These are phyloP conservation scores for Botryotinia narcissicola DNA, from an alignment of 2,329 filamentous ascomycete genomes.

Conservation along the genomic window DNA sequence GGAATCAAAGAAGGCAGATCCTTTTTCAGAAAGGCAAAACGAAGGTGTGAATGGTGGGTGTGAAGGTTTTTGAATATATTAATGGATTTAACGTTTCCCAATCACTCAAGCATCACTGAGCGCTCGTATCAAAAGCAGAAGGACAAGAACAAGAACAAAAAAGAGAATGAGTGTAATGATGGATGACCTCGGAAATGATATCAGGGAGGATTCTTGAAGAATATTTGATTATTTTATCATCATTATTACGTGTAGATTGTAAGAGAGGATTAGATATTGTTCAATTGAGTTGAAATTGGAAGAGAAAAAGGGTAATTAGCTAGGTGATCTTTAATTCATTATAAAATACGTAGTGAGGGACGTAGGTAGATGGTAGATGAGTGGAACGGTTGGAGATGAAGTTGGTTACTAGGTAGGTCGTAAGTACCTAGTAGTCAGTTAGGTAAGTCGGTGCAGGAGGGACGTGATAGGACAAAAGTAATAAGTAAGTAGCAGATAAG, in stretches of 20 bases:
- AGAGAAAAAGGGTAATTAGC: neutral
- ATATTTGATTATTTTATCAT: neutral
- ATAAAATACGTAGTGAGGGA: neutral
- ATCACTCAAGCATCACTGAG: neutral
- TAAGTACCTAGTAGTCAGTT: neutral
- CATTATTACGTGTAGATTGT: neutral
- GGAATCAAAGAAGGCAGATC: slow-evolving; percentile 13
- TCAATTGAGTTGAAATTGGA: neutral
- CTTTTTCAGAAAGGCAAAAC: neutral
- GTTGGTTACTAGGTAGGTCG: neutral
- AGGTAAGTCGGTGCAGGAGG: neutral
- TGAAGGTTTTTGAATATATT: neutral
- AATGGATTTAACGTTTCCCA: neutral
- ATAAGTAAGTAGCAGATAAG: neutral
- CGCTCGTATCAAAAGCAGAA: neutral
- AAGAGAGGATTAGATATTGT: neutral
- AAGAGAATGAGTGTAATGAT: neutral
- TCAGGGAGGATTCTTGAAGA: neutral
- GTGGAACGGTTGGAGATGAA: neutral
- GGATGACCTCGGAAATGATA: neutral
- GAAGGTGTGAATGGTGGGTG: neutral
- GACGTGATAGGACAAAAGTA: neutral
- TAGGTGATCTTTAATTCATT: neutral
- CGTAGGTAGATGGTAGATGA: neutral
- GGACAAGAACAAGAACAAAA: neutral